Evolutionary conservation across 2,329 filamentous ascomycete genomes (phyloP), one percentile per base, ranked within the genome.

Genomic region (Acrodontium crateriforme): DNA sequence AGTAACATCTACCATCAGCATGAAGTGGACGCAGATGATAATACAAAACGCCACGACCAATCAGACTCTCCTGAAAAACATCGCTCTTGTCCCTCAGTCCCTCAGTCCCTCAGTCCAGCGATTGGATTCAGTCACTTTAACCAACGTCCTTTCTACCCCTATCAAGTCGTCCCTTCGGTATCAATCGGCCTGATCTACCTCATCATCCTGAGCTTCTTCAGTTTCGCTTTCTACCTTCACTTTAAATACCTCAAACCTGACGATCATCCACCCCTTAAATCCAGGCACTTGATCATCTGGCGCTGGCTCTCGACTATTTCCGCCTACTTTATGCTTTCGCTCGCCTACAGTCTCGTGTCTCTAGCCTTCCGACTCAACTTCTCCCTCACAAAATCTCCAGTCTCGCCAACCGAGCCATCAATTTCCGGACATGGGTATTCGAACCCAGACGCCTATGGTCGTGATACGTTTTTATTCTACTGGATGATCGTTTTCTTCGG

Each of bases 191-290:
- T 77, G 16, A 76, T 78, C 39, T 77, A 77, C 43, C 54, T 76
- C 2, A 76, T 78, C 41, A 76, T 78, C 41, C 59, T 77, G 21
- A 68, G 70, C 0, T 77, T 77, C 54, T 76, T 77, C 55, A 70
- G 63, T 16, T 76, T 72, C 47, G 59, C 64, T 0, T 77, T 77
- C 53, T 71, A 76, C 41, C 55, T 77, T 9, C 71, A 78, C 46
- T 62, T 61, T 39, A 63, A 67, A 42, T 73, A 72, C 44, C 56
- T 74, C 33, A 59, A 59, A 10, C 61, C 64, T 0, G 57, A 64
- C 25, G 59, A 59, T 8, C 70, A 73, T 32, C 68, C 67, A 1
- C 66, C 69, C 0, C 57, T 77, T 1, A 65, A 69, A 25, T 67
- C 69, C 41, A 57, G 54, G 37, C 67, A 77, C 31, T 59, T 74